These are phyloP conservation scores for Colletotrichum tanaceti DNA, from an alignment of 2,329 filamentous ascomycete genomes.

Conservation along the genomic window DNA sequence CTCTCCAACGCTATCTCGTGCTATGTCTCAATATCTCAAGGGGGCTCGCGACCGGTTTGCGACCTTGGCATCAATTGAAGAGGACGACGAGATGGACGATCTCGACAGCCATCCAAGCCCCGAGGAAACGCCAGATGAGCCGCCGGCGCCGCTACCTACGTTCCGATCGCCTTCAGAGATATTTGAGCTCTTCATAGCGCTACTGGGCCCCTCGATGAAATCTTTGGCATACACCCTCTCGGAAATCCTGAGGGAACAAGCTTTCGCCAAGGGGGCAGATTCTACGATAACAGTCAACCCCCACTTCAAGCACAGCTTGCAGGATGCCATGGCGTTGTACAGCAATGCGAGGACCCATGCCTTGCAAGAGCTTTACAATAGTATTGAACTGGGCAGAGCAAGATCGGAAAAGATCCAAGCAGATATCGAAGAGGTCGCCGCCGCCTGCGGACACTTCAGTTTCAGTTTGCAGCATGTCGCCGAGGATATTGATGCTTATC, in stretches of 20 bases:
- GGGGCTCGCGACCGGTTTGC: slow-evolving; percentile 58
- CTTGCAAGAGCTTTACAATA: slow-evolving; percentile 82
- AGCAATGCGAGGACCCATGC: slow-evolving; percentile 80
- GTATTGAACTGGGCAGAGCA: slow-evolving; percentile 76
- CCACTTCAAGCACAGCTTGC: slow-evolving; percentile 82
- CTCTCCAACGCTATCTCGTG: slow-evolving; percentile 48
- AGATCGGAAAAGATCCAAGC: slow-evolving; percentile 82
- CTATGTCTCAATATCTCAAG: slow-evolving; percentile 51
- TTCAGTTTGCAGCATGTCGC: slow-evolving; percentile 92
- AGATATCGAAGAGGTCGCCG: slow-evolving; percentile 96
- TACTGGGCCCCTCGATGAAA: slow-evolving; percentile 94
- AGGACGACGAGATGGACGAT: slow-evolving; percentile 63
- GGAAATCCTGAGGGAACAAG: slow-evolving; percentile 87
- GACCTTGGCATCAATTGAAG: slow-evolving; percentile 70
- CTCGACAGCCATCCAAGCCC: slow-evolving; percentile 56
- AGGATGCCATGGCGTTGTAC: slow-evolving; percentile 84
- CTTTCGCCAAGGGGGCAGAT: slow-evolving; percentile 77
- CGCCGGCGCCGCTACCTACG: slow-evolving; percentile 46
- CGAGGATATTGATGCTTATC: slow-evolving; percentile 85
- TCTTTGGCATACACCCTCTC: slow-evolving; percentile 92
- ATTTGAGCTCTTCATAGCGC: slow-evolving; percentile 88
- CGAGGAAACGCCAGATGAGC: slow-evolving; percentile 47
- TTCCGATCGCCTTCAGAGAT: slow-evolving; percentile 81
- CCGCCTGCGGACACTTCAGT: slow-evolving; percentile 97
- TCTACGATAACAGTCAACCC: slow-evolving; percentile 80